Evolutionary conservation across 2,329 filamentous ascomycete genomes (phyloP).

Genomic region (Ophiostoma australiae): DNA sequence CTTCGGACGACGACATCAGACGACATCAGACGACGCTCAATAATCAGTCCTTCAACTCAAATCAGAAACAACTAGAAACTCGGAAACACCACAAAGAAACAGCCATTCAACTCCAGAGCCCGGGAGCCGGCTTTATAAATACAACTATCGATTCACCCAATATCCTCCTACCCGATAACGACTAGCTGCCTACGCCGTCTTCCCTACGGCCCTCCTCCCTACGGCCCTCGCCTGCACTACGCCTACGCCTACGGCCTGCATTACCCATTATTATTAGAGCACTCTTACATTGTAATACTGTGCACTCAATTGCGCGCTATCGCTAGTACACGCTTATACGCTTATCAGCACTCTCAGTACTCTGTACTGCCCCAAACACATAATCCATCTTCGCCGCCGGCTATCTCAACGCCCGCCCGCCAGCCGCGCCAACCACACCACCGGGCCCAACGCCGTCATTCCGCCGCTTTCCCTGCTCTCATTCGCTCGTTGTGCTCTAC

Average conservation of each 20-base stretch:
- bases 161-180: constrained; percentile 4
- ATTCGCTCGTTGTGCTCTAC: background rate
- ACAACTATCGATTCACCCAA: constrained; percentile 2
- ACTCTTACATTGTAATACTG: background rate
- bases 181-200: constrained; percentile 10
- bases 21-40: background rate
- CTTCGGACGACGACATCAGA: background rate
- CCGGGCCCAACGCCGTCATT: constrained; percentile 5
- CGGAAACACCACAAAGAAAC: background rate
- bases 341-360: background rate
- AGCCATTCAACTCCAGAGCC: background rate
- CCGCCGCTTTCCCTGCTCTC: constrained; percentile 7
- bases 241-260: background rate
- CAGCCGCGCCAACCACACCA: constrained; percentile 12
- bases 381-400: constrained; percentile 11
- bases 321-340: background rate
- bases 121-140: background rate
- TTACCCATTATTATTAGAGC: constrained; percentile 3
- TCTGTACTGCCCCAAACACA: background rate
- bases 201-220: constrained; percentile 6
- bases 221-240: background rate
- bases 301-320: background rate
- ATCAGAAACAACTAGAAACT: no score
- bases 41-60: no score
- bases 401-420: constrained; percentile 13